phyloP scores from a whole-genome alignment of 2,329 filamentous ascomycete species.

The Curvularia sp. region DNA sequence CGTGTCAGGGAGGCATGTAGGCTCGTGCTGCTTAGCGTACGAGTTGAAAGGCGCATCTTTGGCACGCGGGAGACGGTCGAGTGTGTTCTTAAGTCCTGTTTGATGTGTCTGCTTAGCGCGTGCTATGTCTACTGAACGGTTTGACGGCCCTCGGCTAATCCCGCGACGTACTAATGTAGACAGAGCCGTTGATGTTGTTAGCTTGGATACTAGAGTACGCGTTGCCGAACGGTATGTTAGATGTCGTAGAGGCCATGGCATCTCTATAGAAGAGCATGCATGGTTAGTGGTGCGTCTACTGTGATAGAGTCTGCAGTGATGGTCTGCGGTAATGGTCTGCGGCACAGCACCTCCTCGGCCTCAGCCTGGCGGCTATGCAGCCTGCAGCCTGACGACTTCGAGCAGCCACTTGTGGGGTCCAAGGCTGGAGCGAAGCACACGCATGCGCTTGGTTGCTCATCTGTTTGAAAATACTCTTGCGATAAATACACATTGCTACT shows the following conservation, averaged over 20 bases:
- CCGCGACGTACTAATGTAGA: conserved; percentile 3
- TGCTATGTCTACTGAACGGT: too few species aligned
- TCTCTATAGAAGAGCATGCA: background rate
- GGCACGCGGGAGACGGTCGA: conserved; percentile 10
- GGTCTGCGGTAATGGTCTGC: background rate
- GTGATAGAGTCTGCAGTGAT: background rate
- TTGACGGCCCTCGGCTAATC: background rate
- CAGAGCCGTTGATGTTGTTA: background rate
- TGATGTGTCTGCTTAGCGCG: conserved; percentile 3
- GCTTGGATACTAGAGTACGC: background rate
- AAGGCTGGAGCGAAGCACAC: background rate
- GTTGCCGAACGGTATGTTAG: conserved; percentile 6
- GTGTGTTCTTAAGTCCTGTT: conserved; percentile 4
- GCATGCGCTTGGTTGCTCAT: background rate
- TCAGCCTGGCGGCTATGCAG: background rate
- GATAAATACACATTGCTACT: background rate
- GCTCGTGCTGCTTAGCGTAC: conserved; percentile 28
- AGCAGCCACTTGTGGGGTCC: too few species aligned
- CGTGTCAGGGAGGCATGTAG: conserved; percentile 33
- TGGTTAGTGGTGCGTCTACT: background rate
- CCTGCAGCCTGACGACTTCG: too few species aligned
- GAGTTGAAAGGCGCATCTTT: conserved; percentile 32
- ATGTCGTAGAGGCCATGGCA: conserved; percentile 1
- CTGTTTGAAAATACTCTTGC: too few species aligned
- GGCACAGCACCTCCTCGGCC: background rate